Evolutionary conservation across 2,329 filamentous ascomycete genomes (phyloP).

Genomic region (Xylariales sp.): DNA sequence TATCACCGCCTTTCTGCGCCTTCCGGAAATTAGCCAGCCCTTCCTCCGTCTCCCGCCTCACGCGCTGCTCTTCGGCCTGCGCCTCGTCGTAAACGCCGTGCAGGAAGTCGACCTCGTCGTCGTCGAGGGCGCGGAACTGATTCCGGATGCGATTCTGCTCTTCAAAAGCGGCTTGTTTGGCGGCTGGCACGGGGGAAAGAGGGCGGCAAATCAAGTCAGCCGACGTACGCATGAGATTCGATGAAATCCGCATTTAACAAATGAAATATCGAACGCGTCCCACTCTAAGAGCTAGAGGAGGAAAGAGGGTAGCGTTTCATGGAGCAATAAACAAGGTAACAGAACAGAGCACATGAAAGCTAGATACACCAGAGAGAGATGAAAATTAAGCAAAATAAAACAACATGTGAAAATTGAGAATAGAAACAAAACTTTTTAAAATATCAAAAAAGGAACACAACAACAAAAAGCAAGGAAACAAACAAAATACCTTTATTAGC

Average conservation of each 20-base stretch:
- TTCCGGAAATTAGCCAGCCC: slow-evolving; percentile 67
- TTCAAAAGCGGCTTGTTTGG: slow-evolving; percentile 85
- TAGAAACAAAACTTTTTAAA: not conserved
- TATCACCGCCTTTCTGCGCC: slow-evolving; percentile 54
- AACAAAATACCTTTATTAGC: slow-evolving; percentile 72
- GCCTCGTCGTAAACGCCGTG: slow-evolving; percentile 66
- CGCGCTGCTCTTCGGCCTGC: slow-evolving; percentile 64
- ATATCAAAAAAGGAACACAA: slow-evolving; percentile 15
- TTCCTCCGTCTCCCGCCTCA: slow-evolving; percentile 66
- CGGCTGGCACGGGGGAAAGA: slow-evolving; percentile 56
- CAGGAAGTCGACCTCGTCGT: slow-evolving; percentile 82
- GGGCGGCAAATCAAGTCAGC: not conserved
- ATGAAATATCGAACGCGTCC: not conserved
- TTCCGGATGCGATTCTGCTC: slow-evolving; percentile 77
- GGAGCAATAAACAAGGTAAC: not conserved
- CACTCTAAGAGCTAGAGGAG: not conserved
- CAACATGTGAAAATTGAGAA: no score
- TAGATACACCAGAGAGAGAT: slow-evolving; percentile 21
- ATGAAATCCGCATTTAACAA: not conserved
- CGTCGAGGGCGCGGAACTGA: slow-evolving; percentile 81
- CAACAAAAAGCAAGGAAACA: slow-evolving; percentile 21
- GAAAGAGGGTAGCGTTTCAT: no score
- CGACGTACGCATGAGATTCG: no score
- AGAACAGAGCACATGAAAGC: not conserved
- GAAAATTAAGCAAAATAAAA: no score